phyloP scores from a whole-genome alignment of 2,329 filamentous ascomycete genomes.

The Waltergamsia citrina region DNA sequence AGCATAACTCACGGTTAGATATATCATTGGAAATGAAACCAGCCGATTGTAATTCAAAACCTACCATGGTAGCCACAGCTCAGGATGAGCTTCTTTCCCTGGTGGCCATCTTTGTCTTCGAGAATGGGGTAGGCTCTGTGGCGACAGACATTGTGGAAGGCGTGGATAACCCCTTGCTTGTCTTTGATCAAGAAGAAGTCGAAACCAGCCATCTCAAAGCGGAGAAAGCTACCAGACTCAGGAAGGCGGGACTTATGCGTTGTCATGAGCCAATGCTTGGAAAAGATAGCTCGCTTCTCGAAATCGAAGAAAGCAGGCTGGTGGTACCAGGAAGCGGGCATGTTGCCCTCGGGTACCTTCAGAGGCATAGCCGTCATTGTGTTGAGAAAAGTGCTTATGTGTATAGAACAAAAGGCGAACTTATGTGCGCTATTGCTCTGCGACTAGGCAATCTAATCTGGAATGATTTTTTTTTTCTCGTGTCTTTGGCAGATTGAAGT shows the following conservation, averaged over 20 bases:
- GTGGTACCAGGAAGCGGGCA: conserved; percentile 42
- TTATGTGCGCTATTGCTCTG: no score
- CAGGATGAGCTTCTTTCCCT: conserved; percentile 6
- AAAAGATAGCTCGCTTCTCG: conserved; percentile 47
- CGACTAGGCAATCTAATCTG: no score
- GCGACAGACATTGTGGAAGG: conserved; percentile 53
- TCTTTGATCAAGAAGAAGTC: conserved; percentile 43
- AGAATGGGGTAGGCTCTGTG: conserved; percentile 52
- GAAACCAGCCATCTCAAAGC: conserved; percentile 44
- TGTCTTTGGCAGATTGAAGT: no score
- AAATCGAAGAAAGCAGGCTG: conserved; percentile 46
- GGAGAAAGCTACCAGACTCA: conserved; percentile 45
- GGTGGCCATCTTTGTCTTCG: conserved; percentile 34
- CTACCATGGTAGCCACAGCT: conserved; percentile 5
- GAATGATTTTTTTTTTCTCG: no score
- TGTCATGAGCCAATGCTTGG: conserved; percentile 44
- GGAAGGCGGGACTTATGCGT: conserved; percentile 40
- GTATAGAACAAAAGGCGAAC: no score
- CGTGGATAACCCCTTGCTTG: conserved; percentile 40
- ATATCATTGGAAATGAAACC: background rate
- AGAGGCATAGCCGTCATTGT: conserved; percentile 1
- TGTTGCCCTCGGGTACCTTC: conserved; percentile 2
- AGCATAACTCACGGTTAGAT: background rate
- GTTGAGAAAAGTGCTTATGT: no score
- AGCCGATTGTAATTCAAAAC: background rate